Evolutionary conservation across 345 rosid genomes (phyloP).

Genomic region (Eucalyptus shirleyi): DNA sequence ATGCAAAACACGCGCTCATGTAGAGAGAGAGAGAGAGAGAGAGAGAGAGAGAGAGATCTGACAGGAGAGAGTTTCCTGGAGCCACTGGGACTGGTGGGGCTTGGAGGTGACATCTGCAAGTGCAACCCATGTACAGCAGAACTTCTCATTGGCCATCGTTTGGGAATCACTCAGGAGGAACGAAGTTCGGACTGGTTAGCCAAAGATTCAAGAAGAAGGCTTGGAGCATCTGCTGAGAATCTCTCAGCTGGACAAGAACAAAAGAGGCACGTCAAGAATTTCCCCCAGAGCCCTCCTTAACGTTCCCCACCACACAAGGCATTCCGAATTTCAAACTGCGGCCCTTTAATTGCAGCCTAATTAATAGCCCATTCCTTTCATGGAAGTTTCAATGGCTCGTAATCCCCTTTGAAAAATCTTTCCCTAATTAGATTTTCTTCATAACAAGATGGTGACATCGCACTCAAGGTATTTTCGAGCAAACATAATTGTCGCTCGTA

Average conservation of each 20-base stretch:
- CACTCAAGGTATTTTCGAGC: neutral
- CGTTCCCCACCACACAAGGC: neutral
- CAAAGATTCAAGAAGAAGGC: neutral
- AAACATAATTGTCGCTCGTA: neutral
- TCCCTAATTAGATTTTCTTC: neutral
- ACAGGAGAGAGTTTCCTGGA: constrained; percentile 26
- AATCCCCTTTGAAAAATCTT: neutral
- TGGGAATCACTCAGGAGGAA: neutral
- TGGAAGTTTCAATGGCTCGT: neutral
- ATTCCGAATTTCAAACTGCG: neutral
- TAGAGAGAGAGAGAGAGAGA: neutral
- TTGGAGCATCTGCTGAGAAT: neutral
- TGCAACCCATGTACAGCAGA: neutral
- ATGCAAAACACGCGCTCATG: neutral
- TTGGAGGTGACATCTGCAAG: neutral
- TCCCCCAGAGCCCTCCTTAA: neutral
- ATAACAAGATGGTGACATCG: neutral
- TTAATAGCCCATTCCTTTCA: neutral
- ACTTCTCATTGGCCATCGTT: neutral
- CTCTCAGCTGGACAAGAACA: neutral
- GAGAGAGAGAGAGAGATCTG: neutral
- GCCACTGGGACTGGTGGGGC: constrained; percentile 15
- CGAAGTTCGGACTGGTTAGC: neutral
- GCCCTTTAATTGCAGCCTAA: neutral
- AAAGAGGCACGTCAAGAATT: neutral